Evolutionary conservation across 2,329 filamentous ascomycete species (phyloP).

Genomic region (Colletotrichum sp.): DNA sequence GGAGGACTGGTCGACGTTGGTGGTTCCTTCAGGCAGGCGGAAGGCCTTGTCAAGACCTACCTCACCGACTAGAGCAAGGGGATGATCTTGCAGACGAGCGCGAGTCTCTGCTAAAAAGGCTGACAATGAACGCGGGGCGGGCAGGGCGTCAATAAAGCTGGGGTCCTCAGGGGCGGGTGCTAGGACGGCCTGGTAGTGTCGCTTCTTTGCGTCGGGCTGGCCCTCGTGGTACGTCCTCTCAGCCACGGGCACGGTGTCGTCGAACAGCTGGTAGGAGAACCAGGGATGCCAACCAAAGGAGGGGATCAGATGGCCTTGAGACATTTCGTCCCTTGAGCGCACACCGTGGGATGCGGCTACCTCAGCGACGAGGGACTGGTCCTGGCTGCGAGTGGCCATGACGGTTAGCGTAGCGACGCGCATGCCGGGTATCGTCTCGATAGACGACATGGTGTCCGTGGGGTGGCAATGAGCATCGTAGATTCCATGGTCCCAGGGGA

Average conservation of each 20-base stretch:
- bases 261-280: conserved; percentile 81
- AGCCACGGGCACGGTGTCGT: conserved; percentile 48
- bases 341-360: conserved; percentile 63
- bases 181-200: conserved; percentile 73
- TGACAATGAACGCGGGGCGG: conserved; percentile 65
- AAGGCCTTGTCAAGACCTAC: conserved; percentile 81
- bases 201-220: conserved; percentile 42
- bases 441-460: conserved; percentile 74
- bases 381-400: conserved; percentile 79
- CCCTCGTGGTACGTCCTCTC: conserved; percentile 39
- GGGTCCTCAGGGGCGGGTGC: conserved; percentile 48
- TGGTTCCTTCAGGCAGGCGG: conserved; percentile 69
- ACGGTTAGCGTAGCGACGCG: conserved; percentile 69
- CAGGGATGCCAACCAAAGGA: conserved; percentile 90
- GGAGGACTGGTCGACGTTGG: conserved; percentile 33
- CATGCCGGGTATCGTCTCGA: conserved; percentile 67
- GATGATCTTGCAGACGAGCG: conserved; percentile 58
- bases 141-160: conserved; percentile 55
- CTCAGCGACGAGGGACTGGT: conserved; percentile 74
- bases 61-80: conserved; percentile 75
- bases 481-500: conserved; percentile 74
- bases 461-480: conserved; percentile 87
- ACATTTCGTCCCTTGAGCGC: conserved; percentile 25
- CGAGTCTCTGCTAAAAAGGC: conserved; percentile 62
- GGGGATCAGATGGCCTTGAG: conserved; percentile 52